These are phyloP conservation scores for Xylariaceae sp. DNA, from an alignment of 2,329 filamentous ascomycete species.

Conservation along the genomic window DNA sequence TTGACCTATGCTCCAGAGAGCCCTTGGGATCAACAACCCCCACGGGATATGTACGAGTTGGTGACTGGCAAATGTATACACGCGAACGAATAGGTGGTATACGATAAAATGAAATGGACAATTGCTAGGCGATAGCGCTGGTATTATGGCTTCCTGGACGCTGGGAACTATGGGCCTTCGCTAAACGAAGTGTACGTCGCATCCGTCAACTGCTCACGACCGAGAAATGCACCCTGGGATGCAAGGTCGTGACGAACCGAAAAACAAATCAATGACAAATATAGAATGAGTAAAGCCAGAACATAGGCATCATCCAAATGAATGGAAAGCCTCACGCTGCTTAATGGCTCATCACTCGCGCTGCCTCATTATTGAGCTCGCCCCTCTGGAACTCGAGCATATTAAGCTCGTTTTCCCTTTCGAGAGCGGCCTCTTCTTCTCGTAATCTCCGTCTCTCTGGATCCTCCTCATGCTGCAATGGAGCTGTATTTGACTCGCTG, in stretches of 20 bases:
- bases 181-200: slow-evolving; percentile 2
- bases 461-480: slow-evolving; percentile 51
- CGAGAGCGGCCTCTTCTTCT: slow-evolving; percentile 35
- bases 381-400: slow-evolving; percentile 34
- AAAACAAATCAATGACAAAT: slow-evolving; percentile 5
- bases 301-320: not conserved
- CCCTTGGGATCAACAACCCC: not conserved
- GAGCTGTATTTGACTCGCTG: slow-evolving; percentile 46
- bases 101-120: not conserved
- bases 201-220: not conserved
- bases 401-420: slow-evolving; percentile 37
- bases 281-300: slow-evolving; percentile 5
- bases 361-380: slow-evolving; percentile 28
- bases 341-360: slow-evolving; percentile 30
- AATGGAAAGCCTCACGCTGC: not conserved
- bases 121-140: not conserved
- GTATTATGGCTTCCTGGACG: slow-evolving; percentile 1
- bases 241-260: slow-evolving; percentile 7
- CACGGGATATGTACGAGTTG: not conserved
- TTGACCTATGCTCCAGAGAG: no score
- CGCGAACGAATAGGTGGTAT: not conserved
- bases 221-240: slow-evolving; percentile 14
- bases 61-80: not conserved
- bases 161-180: not conserved
- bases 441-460: slow-evolving; percentile 39